These are phyloP conservation scores for Iris pallida DNA, from an alignment of 116 monocot genomes.

Conservation along the genomic window DNA sequence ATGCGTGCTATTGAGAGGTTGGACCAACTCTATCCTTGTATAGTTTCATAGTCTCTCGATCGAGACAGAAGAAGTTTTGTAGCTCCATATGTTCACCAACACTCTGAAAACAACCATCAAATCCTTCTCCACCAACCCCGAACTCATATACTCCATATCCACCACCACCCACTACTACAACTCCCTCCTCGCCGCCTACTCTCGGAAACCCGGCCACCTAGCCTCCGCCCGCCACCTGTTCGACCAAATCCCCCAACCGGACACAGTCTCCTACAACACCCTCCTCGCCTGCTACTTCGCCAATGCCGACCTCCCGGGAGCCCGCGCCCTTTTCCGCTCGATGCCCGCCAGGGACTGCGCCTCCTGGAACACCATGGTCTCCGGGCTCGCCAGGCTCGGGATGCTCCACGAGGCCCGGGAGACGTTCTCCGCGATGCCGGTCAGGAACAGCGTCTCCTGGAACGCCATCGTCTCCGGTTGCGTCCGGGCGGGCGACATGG, in stretches of 20 bases:
- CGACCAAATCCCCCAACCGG: slow-evolving; percentile 31
- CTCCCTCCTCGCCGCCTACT: slow-evolving; percentile 38
- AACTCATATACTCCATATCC: slow-evolving; percentile 29
- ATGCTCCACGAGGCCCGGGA: slow-evolving; percentile 31
- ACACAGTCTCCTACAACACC: slow-evolving; percentile 50
- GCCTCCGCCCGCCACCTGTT: slow-evolving; percentile 33
- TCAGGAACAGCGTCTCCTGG: slow-evolving; percentile 66
- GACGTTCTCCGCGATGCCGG: slow-evolving; percentile 43
- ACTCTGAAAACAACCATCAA: too few relatives aligned
- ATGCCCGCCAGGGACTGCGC: slow-evolving; percentile 50
- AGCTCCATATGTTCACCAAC: too few relatives aligned
- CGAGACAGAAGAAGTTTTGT: too few relatives aligned
- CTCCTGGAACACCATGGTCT: slow-evolving; percentile 75
- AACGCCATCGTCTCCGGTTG: slow-evolving; percentile 61
- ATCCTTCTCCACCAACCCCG: slow-evolving; percentile 22
- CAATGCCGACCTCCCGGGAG: slow-evolving; percentile 37
- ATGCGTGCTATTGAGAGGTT: too few relatives aligned
- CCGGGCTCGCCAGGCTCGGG: slow-evolving; percentile 37
- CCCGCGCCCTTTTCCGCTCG: slow-evolving; percentile 29
- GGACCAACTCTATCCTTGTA: too few relatives aligned
- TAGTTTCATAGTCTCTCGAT: too few relatives aligned
- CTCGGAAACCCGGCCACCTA: slow-evolving; percentile 18
- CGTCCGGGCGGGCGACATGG: slow-evolving; percentile 37
- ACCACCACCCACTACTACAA: slow-evolving; percentile 38
- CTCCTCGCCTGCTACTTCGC: slow-evolving; percentile 59